Percentiles rank a stretch among this genome's conserved stretches.
Conservation (phyloP, 805 yeast species). For the Suhomyces xylopsoci region DNA sequence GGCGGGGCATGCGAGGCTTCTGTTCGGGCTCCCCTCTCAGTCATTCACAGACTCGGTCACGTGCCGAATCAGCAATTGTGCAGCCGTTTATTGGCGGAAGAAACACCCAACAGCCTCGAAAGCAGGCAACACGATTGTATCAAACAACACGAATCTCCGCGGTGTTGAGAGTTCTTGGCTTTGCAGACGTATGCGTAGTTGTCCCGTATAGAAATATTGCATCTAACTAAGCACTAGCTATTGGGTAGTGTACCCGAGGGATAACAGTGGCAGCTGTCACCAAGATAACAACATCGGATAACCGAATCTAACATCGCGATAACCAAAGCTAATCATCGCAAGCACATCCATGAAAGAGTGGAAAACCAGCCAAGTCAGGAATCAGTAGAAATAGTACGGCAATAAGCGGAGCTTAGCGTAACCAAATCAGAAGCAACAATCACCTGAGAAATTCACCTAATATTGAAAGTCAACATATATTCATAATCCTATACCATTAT, state of each 20-base stretch:
- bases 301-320: background rate
- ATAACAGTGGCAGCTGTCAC: slow-evolving; percentile 1
- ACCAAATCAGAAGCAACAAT: background rate
- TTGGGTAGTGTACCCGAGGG: background rate
- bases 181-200: background rate
- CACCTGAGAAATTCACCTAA: background rate
- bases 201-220: background rate
- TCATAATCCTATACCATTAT: too few relatives aligned
- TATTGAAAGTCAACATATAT: background rate
- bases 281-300: background rate
- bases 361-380: background rate
- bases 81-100: slow-evolving; percentile 1
- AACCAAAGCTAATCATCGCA: background rate
- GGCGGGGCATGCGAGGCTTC: background rate
- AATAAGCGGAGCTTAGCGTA: background rate
- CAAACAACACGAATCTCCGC: background rate
- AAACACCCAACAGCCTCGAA: background rate
- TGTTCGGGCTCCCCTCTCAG: background rate
- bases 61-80: background rate
- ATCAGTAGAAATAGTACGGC: background rate
- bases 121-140: background rate
- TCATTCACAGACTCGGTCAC: background rate
- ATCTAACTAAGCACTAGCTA: background rate
- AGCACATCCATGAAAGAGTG: background rate
- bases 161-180: background rate